Base-by-base conservation (phyloP, 2,329 filamentous ascomycete genomes). In the Fusarium xyrophilum region DNA sequence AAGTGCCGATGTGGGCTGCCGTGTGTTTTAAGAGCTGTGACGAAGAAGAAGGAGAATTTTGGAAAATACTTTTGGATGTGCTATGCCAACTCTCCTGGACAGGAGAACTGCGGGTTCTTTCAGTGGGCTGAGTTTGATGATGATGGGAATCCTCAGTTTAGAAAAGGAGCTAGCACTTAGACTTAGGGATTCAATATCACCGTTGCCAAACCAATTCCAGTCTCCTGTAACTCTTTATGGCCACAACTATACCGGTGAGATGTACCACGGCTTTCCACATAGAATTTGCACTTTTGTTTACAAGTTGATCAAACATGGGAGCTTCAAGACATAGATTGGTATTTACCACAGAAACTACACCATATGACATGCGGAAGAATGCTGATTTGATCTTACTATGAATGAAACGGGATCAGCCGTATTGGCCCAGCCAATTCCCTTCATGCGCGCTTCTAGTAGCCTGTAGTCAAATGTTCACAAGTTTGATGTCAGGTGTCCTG, bases 61-160 rank as follows among this genome's bases (percentile, higher is more conserved):
- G 94, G 95, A 0, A 84, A 85, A 72, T 97, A 98, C 76, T 96
- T 96, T 79, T 97, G 93, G 93, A 96, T 95, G 91, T 98, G 96
- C 74, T 88, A 97, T 79, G 88, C 88, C 10, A 92, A 89, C 73
- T 85, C 89, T 4, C 90, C 90, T 0, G 90, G 87, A 47, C 90
- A 85, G 79, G 80, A 88, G 39, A 88, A 86, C 8, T 97, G 93
- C 74, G 82, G 85, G 0, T 96, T 91, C 74, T 97, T 97, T 71
- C 84, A 91, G 65, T 97, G 93, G 93, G 93, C 91, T 0, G 86
- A 90, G 56, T 96, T 97, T 78, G 90, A 95, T 71, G 89, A 96
- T 36, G 91, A 97, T 76, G 95, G 95, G 2, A 88, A 92, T 70
- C 93, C 94, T 0, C 81, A 61, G 19, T 63, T 52, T 6, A 60